Conservation (phyloP, 108 stramenopile genomes). For the Seminavis robusta region DNA sequence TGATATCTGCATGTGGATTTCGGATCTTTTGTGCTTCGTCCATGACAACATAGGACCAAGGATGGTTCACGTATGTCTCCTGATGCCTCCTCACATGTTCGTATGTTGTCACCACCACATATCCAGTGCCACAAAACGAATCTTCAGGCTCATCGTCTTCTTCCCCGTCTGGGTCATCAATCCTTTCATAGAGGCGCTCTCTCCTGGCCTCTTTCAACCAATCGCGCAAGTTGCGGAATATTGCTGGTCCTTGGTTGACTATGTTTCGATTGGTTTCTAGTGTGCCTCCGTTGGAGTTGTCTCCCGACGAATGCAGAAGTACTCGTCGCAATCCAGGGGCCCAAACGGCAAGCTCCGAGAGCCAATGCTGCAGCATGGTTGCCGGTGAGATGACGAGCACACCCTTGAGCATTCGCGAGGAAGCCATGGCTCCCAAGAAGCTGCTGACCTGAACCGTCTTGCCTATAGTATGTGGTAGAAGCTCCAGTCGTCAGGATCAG, state of each 20-base stretch:
- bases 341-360: slow-evolving; percentile 87
- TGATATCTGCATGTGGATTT: slow-evolving; percentile 95
- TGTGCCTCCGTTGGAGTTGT: slow-evolving; percentile 37
- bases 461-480: slow-evolving; percentile 61
- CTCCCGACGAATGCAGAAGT: slow-evolving; percentile 80
- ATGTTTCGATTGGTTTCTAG: slow-evolving; percentile 23
- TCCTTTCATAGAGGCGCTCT: slow-evolving; percentile 68
- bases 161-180: too few species aligned
- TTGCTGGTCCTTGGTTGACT: background rate
- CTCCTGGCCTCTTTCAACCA: slow-evolving; percentile 60
- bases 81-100: slow-evolving; percentile 76
- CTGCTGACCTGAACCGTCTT: slow-evolving; percentile 95
- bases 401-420: slow-evolving; percentile 61
- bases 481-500: background rate
- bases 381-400: slow-evolving; percentile 88
- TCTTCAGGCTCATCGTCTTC: slow-evolving; percentile 53
- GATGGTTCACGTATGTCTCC: slow-evolving; percentile 66
- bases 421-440: slow-evolving; percentile 86
- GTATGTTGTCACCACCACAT: slow-evolving; percentile 89
- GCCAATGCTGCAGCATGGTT: slow-evolving; percentile 94
- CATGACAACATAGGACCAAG: slow-evolving; percentile 91
- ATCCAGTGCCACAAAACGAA: slow-evolving; percentile 74
- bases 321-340: slow-evolving; percentile 86
- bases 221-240: slow-evolving; percentile 40
- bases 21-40: slow-evolving; percentile 99